Evolutionary conservation across 1,139 yeast genomes (phyloP), one percentile per base, ranked within the genome.

Genomic region (Meyerozyma elateridarum): DNA sequence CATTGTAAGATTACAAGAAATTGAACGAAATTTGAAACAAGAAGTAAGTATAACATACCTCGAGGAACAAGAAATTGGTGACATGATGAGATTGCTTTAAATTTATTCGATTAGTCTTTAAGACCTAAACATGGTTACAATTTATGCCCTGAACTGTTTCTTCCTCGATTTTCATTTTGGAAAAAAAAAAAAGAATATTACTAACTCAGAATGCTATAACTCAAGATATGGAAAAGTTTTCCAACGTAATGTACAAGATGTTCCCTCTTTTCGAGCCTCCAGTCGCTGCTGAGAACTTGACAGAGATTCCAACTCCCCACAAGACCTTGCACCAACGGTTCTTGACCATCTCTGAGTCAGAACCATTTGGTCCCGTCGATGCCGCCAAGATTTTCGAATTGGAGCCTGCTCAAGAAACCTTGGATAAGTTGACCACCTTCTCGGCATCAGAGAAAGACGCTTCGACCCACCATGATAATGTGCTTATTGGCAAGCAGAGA

Each of bases 341-440:
- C 64, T 62, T 87, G 54, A 83, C 94, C 15, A 81, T 91, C 54
- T 91, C 96, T 9, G 97, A 91, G 61, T 79, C 89, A 14, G 94
- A 88, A 60, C 95, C 96, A n/a, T 89, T 89, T 56, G 96, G 96
- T 4, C 95, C 97, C 6, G 73, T 88, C 6, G 97, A 91, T 52
- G 96, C 98, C n/a, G 96, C 98, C 32, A 66, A 77, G 39, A 73
- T 84, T 28, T 76, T 85, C 45, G 88, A 74, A 29, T 70, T 89
- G 43, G 91, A 85, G 53, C 94, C 95, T 14, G 96, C 97, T 25
- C 73, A 77, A 33, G 78, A 72, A 28, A 83, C 93, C 4, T 69
- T 87, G 46, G 76, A 77, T 44, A 73, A 73, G 48, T 70, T 85
- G 42, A 67, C 87, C 8, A 75, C 78, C 42, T 65, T 71, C 31